phyloP scores from a whole-genome alignment of 1,284 basidiomycete genomes.

The Neolentinus lepideus region DNA sequence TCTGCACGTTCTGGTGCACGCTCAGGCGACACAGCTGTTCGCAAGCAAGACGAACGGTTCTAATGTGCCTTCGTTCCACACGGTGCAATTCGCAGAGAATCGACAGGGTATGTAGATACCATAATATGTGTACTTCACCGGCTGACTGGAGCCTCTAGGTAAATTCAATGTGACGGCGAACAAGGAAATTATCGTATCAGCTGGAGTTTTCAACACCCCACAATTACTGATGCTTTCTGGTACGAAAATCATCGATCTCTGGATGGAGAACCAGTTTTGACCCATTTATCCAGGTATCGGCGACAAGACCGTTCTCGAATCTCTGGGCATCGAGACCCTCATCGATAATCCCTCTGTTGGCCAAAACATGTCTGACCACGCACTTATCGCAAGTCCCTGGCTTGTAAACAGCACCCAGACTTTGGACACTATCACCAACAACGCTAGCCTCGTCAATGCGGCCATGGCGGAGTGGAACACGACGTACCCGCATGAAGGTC shows the following conservation, averaged over 20 bases:
- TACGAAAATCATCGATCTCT: not conserved
- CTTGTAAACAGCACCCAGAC: slow-evolving; percentile 23
- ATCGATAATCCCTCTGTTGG: slow-evolving; percentile 31
- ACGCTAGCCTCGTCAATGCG: slow-evolving; percentile 13
- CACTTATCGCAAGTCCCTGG: slow-evolving; percentile 20
- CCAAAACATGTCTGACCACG: slow-evolving; percentile 35
- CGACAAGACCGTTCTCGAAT: slow-evolving; percentile 16
- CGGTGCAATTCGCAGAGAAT: slow-evolving; percentile 1
- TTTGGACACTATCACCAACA: slow-evolving; percentile 14
- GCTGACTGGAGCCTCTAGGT: too few species aligned
- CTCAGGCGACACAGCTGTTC: slow-evolving; percentile 9
- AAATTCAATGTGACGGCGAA: not conserved
- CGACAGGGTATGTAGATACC: not conserved
- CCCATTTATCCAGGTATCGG: slow-evolving; percentile 31
- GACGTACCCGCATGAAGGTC: slow-evolving; percentile 10
- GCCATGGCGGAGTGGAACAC: slow-evolving; percentile 21
- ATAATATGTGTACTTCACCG: too few species aligned
- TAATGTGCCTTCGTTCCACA: not conserved
- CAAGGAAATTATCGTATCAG: slow-evolving; percentile 7
- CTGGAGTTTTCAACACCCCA: slow-evolving; percentile 2
- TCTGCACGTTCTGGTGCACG: slow-evolving; percentile 16
- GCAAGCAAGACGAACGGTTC: not conserved
- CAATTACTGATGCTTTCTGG: not conserved
- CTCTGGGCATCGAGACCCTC: slow-evolving; percentile 20
- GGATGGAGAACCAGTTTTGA: slow-evolving; percentile 3